A percentile compares a stretch with the other conserved stretches of the same genome.
phyloP scores from a whole-genome alignment of 768 basidiomycete genomes.

The Boletus rubropictus region DNA sequence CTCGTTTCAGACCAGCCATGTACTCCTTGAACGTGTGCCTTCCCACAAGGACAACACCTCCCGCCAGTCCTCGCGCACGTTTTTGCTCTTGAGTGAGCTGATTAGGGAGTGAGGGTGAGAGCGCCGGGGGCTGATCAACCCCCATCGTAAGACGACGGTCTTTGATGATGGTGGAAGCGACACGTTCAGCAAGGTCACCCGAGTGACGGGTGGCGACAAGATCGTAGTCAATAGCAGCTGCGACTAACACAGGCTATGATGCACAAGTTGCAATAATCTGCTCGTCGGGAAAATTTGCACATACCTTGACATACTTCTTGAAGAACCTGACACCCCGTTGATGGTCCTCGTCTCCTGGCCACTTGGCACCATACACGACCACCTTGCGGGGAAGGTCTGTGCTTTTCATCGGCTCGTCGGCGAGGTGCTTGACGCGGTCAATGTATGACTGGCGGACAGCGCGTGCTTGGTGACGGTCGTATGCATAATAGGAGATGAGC shows the following conservation, averaged over 20 bases:
- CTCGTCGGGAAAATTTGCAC: constrained; percentile 22
- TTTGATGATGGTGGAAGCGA: constrained; percentile 66
- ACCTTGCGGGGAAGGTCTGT: constrained; percentile 72
- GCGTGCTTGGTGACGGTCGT: constrained; percentile 82
- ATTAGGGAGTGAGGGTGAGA: constrained; percentile 45
- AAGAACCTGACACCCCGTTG: constrained; percentile 83
- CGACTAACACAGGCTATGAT: constrained; percentile 82
- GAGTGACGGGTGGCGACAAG: constrained; percentile 75
- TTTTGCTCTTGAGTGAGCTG: constrained; percentile 48
- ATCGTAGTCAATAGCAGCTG: constrained; percentile 91
- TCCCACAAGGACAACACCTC: constrained; percentile 82
- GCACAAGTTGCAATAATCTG: constrained; percentile 1
- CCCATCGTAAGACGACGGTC: constrained; percentile 66
- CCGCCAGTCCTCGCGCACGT: constrained; percentile 60
- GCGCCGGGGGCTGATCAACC: constrained; percentile 45
- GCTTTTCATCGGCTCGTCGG: constrained; percentile 59
- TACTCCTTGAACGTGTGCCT: constrained; percentile 93
- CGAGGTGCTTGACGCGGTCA: constrained; percentile 72
- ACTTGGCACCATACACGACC: constrained; percentile 81
- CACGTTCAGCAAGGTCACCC: constrained; percentile 75
- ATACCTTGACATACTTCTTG: constrained; percentile 94
- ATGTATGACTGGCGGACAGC: constrained; percentile 72
- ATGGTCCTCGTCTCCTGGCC: constrained; percentile 93
- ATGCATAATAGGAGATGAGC: constrained; percentile 66
- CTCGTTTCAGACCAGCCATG: constrained; percentile 76